phyloP scores from a whole-genome alignment of 2,329 filamentous ascomycete genomes.

The Phialocephala subalpina region DNA sequence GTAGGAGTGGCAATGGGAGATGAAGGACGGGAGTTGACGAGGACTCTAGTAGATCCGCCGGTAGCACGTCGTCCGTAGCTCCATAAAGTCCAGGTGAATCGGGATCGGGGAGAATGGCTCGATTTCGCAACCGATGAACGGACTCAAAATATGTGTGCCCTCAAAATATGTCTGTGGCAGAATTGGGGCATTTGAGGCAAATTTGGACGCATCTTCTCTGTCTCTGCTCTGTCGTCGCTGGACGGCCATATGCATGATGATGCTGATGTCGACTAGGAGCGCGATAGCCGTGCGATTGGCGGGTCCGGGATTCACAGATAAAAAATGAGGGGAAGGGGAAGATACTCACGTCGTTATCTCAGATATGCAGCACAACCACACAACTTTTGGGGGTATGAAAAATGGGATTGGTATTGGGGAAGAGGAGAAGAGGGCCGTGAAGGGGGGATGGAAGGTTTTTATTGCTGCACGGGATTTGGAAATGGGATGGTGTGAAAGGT shows the following conservation, averaged over 20 bases:
- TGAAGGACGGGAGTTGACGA: background rate
- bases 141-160: background rate
- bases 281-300: constrained; percentile 36
- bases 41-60: background rate
- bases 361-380: constrained; percentile 11
- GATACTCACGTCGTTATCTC: constrained; percentile 10
- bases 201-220: background rate
- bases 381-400: constrained; percentile 12
- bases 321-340: constrained; percentile 27
- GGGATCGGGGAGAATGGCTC: background rate
- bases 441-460: constrained; percentile 18
- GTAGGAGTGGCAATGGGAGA: background rate
- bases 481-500: constrained; percentile 1
- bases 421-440: constrained; percentile 1
- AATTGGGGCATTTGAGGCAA: background rate
- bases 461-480: constrained; percentile 22
- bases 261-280: constrained; percentile 22
- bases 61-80: background rate
- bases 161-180: background rate
- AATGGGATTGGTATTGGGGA: constrained; percentile 14
- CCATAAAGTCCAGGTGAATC: constrained; percentile 1
- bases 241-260: constrained; percentile 25
- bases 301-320: constrained; percentile 21
- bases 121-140: background rate
- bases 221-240: constrained; percentile 8